These are phyloP conservation scores for Erysimum pusillum DNA, from an alignment of 441 rosid species.

Conservation along the genomic window DNA sequence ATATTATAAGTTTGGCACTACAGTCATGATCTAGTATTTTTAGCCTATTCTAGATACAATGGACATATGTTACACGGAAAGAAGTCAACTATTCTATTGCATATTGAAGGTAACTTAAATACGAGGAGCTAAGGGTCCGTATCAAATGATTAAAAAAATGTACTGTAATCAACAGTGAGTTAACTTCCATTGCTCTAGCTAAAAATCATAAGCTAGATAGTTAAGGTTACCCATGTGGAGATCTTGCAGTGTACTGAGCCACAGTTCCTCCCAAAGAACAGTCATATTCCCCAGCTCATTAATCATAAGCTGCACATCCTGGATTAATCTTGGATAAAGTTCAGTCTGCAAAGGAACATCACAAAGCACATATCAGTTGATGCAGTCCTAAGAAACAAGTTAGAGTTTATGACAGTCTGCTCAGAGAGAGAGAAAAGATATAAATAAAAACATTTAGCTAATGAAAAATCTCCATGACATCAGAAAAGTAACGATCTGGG, in stretches of 20 bases:
- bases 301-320: conserved; percentile 97
- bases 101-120: conserved; percentile 20
- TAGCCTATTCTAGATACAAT: conserved; percentile 30
- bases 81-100: conserved; percentile 27
- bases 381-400: conserved; percentile 23
- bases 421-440: background rate
- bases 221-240: conserved; percentile 85
- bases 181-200: conserved; percentile 17
- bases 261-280: conserved; percentile 99
- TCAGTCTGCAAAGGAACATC: conserved; percentile 71
- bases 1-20: conserved; percentile 2
- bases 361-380: conserved; percentile 41
- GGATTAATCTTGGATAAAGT: conserved; percentile 88
- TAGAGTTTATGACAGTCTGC: conserved; percentile 13
- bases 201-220: conserved; percentile 27
- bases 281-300: conserved; percentile 93
- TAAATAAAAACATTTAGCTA: background rate
- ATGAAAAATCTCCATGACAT: conserved; percentile 24
- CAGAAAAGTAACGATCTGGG: conserved; percentile 10
- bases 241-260: conserved; percentile 99
- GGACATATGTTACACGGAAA: conserved; percentile 13
- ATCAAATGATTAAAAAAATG: conserved; percentile 31
- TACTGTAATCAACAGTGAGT: conserved; percentile 28
- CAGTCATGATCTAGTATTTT: conserved; percentile 21
- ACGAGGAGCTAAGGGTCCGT: conserved; percentile 18